These are phyloP conservation scores for Trichothecium sympodiale DNA, from an alignment of 2,329 filamentous ascomycete genomes.

Conservation along the genomic window DNA sequence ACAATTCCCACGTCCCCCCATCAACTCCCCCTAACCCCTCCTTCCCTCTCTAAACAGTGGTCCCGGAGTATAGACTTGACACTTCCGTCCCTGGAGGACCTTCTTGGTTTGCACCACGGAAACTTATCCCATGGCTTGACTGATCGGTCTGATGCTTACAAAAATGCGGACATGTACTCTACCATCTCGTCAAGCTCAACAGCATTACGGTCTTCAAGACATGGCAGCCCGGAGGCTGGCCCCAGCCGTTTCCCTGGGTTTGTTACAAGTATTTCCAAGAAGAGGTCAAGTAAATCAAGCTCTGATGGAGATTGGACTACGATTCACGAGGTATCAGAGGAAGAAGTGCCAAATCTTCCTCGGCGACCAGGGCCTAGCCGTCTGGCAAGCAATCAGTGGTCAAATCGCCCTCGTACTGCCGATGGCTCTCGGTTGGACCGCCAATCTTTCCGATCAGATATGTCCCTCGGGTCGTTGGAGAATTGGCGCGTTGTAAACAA, in stretches of 20 bases:
- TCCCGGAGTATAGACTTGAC: constrained; percentile 17
- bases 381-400: constrained; percentile 11
- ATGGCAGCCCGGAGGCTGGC: not conserved
- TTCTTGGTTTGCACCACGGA: constrained; percentile 11
- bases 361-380: constrained; percentile 13
- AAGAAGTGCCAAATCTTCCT: constrained; percentile 3
- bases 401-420: constrained; percentile 9
- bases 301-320: constrained; percentile 5
- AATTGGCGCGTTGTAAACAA: constrained; percentile 19
- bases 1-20: constrained; percentile 18
- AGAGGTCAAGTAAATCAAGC: constrained; percentile 8
- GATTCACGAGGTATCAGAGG: constrained; percentile 3
- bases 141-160: not conserved
- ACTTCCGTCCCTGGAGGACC: constrained; percentile 16
- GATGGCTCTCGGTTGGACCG: not conserved
- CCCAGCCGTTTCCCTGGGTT: constrained; percentile 4
- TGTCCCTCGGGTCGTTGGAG: constrained; percentile 23
- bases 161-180: constrained; percentile 13
- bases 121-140: not conserved
- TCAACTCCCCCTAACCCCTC: constrained; percentile 18
- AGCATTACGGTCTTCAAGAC: constrained; percentile 12
- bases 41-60: constrained; percentile 14
- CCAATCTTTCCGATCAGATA: constrained; percentile 11
- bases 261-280: not conserved
- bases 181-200: constrained; percentile 21